Evolutionary conservation across 2,329 filamentous ascomycete species (phyloP).

Genomic region (Fusarium setosum): DNA sequence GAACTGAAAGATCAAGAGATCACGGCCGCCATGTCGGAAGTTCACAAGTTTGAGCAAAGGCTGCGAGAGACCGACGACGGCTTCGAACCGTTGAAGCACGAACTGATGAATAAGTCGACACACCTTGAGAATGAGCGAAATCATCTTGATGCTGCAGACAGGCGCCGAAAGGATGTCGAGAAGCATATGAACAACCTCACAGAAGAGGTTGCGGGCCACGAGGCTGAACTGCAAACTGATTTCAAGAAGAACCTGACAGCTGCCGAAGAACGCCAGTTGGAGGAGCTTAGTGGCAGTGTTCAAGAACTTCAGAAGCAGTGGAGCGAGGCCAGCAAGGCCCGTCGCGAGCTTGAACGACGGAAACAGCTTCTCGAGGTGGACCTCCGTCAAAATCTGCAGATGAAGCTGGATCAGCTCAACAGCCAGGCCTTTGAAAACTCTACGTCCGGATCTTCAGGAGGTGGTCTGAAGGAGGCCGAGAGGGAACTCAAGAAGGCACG

Average conservation of each 20-base stretch:
- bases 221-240: constrained; percentile 83
- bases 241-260: constrained; percentile 91
- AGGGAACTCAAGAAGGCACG: constrained; percentile 84
- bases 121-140: constrained; percentile 79
- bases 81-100: constrained; percentile 82
- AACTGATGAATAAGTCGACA: constrained; percentile 79
- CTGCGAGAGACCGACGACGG: constrained; percentile 82
- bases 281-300: constrained; percentile 74
- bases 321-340: constrained; percentile 77
- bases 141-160: constrained; percentile 76
- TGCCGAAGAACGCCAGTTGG: constrained; percentile 85
- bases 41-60: constrained; percentile 85
- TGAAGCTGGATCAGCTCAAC: constrained; percentile 87
- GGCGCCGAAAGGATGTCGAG: constrained; percentile 75
- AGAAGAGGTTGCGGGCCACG: constrained; percentile 79
- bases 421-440: constrained; percentile 77
- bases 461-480: constrained; percentile 80
- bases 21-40: constrained; percentile 83
- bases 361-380: constrained; percentile 90
- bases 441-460: constrained; percentile 68
- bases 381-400: constrained; percentile 87
- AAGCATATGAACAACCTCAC: constrained; percentile 80
- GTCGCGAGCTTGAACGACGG: constrained; percentile 80
- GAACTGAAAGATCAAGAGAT: constrained; percentile 89
- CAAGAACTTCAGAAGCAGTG: constrained; percentile 82